Conservation (phyloP, 2,329 filamentous ascomycete species). For the Pseudogymnoascus sp. region DNA sequence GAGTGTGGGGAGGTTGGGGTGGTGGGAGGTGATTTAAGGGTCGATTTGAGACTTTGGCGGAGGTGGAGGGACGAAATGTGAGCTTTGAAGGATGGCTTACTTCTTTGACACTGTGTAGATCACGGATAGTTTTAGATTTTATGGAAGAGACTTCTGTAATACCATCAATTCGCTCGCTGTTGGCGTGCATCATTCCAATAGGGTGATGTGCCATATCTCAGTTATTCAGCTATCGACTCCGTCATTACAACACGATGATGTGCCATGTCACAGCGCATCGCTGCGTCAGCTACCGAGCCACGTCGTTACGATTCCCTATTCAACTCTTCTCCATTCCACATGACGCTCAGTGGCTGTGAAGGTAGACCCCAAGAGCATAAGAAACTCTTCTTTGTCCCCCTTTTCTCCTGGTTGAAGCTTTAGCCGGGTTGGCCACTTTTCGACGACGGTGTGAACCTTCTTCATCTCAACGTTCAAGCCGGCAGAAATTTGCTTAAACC, state of each 20-base stretch:
- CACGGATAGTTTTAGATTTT: background rate
- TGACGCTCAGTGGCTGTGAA: slow-evolving; percentile 23
- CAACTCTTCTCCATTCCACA: slow-evolving; percentile 24
- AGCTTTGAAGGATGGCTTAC: background rate
- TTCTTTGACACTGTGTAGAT: background rate
- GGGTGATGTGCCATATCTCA: background rate
- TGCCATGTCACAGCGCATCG: background rate
- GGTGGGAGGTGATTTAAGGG: slow-evolving; percentile 60
- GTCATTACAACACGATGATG: background rate
- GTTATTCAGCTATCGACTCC: background rate
- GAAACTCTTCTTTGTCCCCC: slow-evolving; percentile 28
- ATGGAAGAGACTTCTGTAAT: background rate
- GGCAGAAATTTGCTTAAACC: slow-evolving; percentile 12
- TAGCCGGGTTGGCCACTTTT: slow-evolving; percentile 29
- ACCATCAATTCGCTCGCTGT: background rate
- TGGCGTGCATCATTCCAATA: background rate
- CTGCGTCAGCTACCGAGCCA: background rate
- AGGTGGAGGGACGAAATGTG: background rate
- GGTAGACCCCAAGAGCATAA: slow-evolving; percentile 12
- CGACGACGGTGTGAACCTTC: slow-evolving; percentile 27
- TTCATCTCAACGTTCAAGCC: slow-evolving; percentile 23
- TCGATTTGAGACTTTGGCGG: background rate
- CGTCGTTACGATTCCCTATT: background rate
- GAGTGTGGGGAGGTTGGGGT: slow-evolving; percentile 67
- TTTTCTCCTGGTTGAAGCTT: slow-evolving; percentile 15